Base-by-base conservation (phyloP, 2,329 filamentous ascomycete genomes). In the Diaporthe vaccinii region DNA sequence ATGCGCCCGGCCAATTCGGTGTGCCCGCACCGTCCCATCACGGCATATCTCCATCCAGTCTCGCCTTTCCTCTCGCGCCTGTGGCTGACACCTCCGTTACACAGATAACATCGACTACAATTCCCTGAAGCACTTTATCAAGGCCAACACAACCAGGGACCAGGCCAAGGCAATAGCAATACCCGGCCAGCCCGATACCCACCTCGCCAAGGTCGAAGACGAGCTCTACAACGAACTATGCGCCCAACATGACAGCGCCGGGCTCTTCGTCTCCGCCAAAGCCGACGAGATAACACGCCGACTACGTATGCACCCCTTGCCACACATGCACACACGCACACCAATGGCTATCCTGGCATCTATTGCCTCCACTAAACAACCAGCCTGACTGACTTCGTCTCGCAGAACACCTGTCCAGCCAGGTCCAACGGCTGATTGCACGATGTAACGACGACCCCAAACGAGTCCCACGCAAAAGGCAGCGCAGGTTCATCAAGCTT, bases 41-140 rank as follows among this genome's bases (percentile, higher is more conserved):
- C 73, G 31, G 67, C 74, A 68, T 67, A 46, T 57, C 25, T 58
- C 55, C 9, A 5, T 10, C 36, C 28, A 22, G 22, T 31, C 53
- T 44, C 68, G 61, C 20, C 46, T 31, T 7, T 31, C 41, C 39
- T 53, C 31, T 51, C 46, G 44, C 72, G 70, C 72, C 44, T 74
- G 36, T 75, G 65, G 75, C 78, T 77, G 74, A 78, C 57, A 25
- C 67, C 44, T 46, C 59, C 20, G 12, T 39, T 9, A 20, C 36
- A 46, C 82, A 95, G 93, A 96, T 83, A 97, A 97, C 84, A 91
- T 97, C 84, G 95, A 97, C 83, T 97, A 97, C 87, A 95, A 96
- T 83, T 93, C 94, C 67, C 89, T 97, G 78, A 97, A 97, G 84
- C 90, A 94, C 82, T 89, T 94, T 80, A 96, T 97, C 87, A 97